A percentile compares a stretch with the other conserved stretches of the same genome.
These are phyloP conservation scores for Brassica napus DNA, from an alignment of 345 rosid genomes.

Conservation along the genomic window DNA sequence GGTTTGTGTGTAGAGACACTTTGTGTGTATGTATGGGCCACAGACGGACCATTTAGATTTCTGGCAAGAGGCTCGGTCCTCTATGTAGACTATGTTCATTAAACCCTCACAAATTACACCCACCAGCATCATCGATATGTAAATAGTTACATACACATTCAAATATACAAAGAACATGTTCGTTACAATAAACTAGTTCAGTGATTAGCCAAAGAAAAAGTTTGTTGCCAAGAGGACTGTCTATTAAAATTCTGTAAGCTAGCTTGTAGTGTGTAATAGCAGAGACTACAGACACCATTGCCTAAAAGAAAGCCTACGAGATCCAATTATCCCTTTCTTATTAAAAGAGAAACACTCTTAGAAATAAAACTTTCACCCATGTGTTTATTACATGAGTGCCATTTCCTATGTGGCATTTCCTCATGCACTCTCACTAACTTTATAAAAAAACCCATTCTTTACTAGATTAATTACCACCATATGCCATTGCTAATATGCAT, in stretches of 20 bases:
- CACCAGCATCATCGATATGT: conserved; percentile 7
- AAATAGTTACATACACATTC: not conserved
- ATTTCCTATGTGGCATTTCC: no score
- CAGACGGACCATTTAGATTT: conserved; percentile 17
- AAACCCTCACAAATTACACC: conserved; percentile 11
- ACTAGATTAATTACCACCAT: no score
- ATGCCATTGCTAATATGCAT: no score
- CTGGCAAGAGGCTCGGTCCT: conserved; percentile 35
- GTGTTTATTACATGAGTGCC: no score
- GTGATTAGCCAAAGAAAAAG: not conserved
- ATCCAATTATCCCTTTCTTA: conserved; percentile 21
- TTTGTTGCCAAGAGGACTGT: conserved; percentile 13
- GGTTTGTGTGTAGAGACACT: no score
- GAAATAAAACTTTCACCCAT: no score
- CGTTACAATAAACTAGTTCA: not conserved
- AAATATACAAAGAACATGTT: not conserved
- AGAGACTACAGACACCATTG: not conserved
- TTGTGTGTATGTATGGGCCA: no score
- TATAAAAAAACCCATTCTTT: no score
- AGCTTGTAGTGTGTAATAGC: not conserved
- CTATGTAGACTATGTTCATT: not conserved
- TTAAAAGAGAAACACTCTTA: no score
- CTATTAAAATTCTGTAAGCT: not conserved
- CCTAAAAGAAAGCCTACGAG: conserved; percentile 20
- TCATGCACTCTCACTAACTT: no score